Evolutionary conservation across 148 eudicot genomes (phyloP), one percentile per base, ranked within the genome.

Genomic region (Selenicereus undatus): DNA sequence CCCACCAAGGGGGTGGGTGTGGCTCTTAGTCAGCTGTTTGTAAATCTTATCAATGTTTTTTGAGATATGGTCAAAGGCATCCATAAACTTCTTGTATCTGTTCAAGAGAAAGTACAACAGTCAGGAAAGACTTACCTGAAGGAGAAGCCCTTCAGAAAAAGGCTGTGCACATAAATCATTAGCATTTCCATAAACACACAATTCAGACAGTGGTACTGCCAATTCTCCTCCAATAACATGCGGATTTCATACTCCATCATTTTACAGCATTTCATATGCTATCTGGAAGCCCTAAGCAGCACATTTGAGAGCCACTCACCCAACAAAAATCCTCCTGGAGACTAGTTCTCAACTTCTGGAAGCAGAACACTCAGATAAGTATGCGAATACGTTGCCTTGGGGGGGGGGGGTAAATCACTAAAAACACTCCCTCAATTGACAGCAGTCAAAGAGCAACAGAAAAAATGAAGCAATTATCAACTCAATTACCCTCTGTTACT

Each of bases 11-110:
- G 87, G 93, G 86, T 94, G 97, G 21, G 97, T 90, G 83, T 69
- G 89, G 89, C 99, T 94, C 87, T 81, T 92, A 21, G 99, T 97
- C 39, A 97, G 90, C 85, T 94, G 94, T 82, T 97, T 97, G 93
- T 97, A 97, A 62, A 97, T 97, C 89, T 88, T 92, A 88, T 94
- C 95, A 83, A 97, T 97, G 86, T 85, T 92, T 30, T 85, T 82
- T 50, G 94, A 88, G 76, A 97, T 92, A 80, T 97, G 99, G 78
- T 89, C 84, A 85, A 94, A 97, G 26, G 99, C 99, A 81, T 91
- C 94, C 95, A 88, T 94, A 79, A 97, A 94, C 77, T 88, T 86
- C 60, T 82, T 91, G 82, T 85, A 79, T 89, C 99, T 96, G 93
- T 69, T 74, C 60, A 77, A 82, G 29, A 39, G 45, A 65, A 58